phyloP scores from a whole-genome alignment of 306 rosid species.

The Vachellia collinsii region DNA sequence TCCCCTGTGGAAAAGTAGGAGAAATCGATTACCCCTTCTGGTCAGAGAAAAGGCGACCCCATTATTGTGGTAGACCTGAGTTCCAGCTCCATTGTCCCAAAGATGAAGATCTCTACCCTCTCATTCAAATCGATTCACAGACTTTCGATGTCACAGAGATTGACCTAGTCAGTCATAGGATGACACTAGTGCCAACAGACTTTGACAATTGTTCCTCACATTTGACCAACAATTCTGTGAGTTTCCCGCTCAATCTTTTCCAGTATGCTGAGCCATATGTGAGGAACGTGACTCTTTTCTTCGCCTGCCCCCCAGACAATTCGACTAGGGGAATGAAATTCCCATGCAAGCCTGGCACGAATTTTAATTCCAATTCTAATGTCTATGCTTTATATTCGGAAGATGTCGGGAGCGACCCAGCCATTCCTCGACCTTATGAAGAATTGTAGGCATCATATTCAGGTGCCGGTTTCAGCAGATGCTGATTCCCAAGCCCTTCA shows the following conservation, averaged over 20 bases:
- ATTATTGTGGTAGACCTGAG: background rate
- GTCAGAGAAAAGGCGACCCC: background rate
- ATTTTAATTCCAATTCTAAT: background rate
- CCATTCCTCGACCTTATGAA: background rate
- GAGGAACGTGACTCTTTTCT: background rate
- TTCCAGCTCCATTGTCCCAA: slow-evolving; percentile 11
- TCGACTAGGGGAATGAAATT: background rate
- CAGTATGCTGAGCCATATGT: background rate
- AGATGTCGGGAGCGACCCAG: background rate
- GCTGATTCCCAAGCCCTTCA: no score
- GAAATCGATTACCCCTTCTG: slow-evolving; percentile 27
- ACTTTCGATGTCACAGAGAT: background rate
- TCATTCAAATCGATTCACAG: background rate
- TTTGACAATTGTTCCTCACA: background rate
- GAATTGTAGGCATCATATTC: background rate
- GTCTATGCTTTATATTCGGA: background rate
- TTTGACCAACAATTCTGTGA: background rate
- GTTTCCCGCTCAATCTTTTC: background rate
- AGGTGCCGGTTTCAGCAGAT: background rate
- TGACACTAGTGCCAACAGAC: slow-evolving; percentile 15
- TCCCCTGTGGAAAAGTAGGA: background rate
- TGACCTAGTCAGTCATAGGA: rapidly evolving
- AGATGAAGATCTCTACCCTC: background rate
- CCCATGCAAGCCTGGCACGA: background rate
- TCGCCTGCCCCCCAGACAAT: background rate